Evolutionary conservation across 768 basidiomycete genomes (phyloP).

Genomic region (Rhodotorula toruloides): DNA sequence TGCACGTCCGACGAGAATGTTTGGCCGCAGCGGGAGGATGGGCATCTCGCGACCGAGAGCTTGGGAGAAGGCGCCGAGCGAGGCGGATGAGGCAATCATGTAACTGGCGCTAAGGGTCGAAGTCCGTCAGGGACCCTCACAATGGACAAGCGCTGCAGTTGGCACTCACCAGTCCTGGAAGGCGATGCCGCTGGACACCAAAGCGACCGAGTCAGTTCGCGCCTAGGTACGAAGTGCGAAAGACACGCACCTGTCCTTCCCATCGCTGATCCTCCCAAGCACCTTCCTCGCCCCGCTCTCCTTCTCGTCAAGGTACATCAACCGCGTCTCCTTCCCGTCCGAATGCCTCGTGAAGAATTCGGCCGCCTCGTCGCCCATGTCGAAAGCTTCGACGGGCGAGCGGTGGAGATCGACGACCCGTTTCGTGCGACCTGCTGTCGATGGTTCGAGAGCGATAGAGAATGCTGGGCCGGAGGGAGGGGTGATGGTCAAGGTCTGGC

Average conservation of each 20-base stretch:
- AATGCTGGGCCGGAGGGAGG: neutral
- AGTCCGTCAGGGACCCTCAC: neutral
- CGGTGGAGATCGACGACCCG: neutral
- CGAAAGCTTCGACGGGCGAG: constrained; percentile 1
- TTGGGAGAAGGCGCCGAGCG: neutral
- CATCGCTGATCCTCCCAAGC: constrained; percentile 2
- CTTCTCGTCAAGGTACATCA: neutral
- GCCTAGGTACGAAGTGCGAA: too few species aligned
- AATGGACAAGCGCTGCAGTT: neutral
- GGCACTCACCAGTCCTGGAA: constrained; percentile 11
- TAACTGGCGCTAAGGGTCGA: neutral
- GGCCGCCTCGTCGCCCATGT: constrained; percentile 9
- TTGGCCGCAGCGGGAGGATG: constrained; percentile 6
- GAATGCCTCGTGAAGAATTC: constrained; percentile 4
- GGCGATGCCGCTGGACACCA: neutral
- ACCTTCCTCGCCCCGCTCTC: neutral
- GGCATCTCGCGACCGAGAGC: constrained; percentile 11
- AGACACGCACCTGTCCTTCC: neutral
- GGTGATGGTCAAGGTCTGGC: constrained; percentile 2
- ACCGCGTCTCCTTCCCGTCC: neutral
- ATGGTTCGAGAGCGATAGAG: neutral
- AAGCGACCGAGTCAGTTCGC: neutral
- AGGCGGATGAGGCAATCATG: constrained; percentile 7
- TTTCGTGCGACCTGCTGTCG: neutral
- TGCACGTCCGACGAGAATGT: constrained; percentile 2